Evolutionary conservation across 192 early-diverging fungal genomes (phyloP), one percentile per base, ranked within the genome.

Genomic region (Pilobolus umbonatus): DNA sequence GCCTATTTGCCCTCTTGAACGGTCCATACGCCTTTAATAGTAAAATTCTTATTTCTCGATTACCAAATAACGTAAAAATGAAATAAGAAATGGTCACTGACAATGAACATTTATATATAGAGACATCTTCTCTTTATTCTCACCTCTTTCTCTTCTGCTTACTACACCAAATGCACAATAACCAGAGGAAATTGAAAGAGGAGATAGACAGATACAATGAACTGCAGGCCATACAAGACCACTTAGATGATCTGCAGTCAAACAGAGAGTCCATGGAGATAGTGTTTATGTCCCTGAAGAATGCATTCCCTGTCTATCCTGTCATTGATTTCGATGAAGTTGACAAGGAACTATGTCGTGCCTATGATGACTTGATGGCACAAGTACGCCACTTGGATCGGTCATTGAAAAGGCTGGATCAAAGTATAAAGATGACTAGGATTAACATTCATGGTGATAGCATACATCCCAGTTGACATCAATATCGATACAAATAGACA

Each of bases 331-430:
- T 31, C 34, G 52, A 54, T 7, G 52, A 54, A 36, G 8, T 54
- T 22, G 52, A 54, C 31, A 54, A 38, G 9, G 52, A 54, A 54
- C 19, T 54, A 22, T 54, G 52, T 34, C 35, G 52, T 15, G 52
- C 52, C 17, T 54, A 54, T 35, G 52, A 54, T 36, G 52, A 54
- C 12, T 15, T 54, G 12, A 54, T 54, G 52, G 52, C 52, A 19
- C 52, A 54, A 36, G 52, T 54, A 1, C 31, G 52, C 7, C 52
- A 54, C 10, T 19, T 54, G n/a, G 52, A 54, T 36, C 52, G 52
- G 10, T 34, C 32, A 34, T 34, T 54, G 19, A 36, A 54, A 11
- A n/a, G 52, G 38, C 32, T 54, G 8, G 52, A 54, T 35, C 19
- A 22, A 14, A 36, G 34, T 54, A 38, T 54, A 22, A 54, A 36